Conservation (phyloP, 1,284 basidiomycete species). For the Austroboletus novae-zelandiae region DNA sequence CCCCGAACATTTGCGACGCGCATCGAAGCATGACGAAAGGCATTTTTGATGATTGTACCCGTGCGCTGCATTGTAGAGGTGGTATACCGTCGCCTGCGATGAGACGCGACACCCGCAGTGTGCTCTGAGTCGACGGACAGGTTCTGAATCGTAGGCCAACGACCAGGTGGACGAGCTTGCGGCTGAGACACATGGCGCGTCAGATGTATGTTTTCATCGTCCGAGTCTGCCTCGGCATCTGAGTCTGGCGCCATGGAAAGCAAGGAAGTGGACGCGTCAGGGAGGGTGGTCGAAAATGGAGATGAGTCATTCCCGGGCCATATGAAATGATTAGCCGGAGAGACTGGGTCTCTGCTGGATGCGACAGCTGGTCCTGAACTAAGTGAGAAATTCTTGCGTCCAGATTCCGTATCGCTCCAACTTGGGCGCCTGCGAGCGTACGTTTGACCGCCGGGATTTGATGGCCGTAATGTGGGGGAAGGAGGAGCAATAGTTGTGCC, state of each 20-base stretch:
- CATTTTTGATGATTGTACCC: slow-evolving; percentile 52
- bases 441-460: slow-evolving; percentile 34
- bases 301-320: background rate
- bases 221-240: slow-evolving; percentile 43
- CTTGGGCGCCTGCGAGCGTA: slow-evolving; percentile 53
- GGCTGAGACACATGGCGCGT: slow-evolving; percentile 41
- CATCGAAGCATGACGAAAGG: slow-evolving; percentile 70
- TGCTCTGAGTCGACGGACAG: slow-evolving; percentile 40
- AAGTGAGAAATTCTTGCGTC: slow-evolving; percentile 36
- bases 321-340: slow-evolving; percentile 33
- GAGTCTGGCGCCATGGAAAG: slow-evolving; percentile 45
- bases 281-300: slow-evolving; percentile 40
- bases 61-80: slow-evolving; percentile 57
- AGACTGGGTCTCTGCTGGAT: slow-evolving; percentile 47
- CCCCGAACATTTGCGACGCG: slow-evolving; percentile 83
- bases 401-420: slow-evolving; percentile 49
- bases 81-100: slow-evolving; percentile 41
- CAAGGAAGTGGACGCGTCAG: slow-evolving; percentile 50
- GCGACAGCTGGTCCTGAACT: slow-evolving; percentile 13
- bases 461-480: slow-evolving; percentile 51
- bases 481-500: slow-evolving; percentile 38
- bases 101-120: slow-evolving; percentile 36
- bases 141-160: slow-evolving; percentile 10
- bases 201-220: slow-evolving; percentile 56
- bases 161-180: slow-evolving; percentile 30